Base-by-base conservation (phyloP, 768 basidiomycete genomes). In the Podaxis sp. region DNA sequence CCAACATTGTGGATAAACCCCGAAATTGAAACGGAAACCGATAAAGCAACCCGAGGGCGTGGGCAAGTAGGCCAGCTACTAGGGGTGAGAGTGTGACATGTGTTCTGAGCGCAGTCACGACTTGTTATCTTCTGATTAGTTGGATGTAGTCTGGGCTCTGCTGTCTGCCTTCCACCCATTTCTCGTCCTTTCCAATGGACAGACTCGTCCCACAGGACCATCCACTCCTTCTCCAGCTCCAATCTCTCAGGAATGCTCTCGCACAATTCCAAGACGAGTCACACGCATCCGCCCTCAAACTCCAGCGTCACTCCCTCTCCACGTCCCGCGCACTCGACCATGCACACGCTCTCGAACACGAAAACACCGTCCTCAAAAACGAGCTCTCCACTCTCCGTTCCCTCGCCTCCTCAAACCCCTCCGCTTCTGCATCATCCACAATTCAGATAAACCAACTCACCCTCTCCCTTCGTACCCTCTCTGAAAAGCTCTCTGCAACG, bases 401-500 rank as follows among this genome's bases (percentile, higher is more conserved):
- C 80, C 84, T 53, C 70, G 76, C 3, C 72, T 78, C 33, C 9
- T 33, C 33, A 33, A 6, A 74, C 69, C 24, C 68, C 66, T 4
- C 62, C 66, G 11, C 67, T 68, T 52, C 65, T 71, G 4, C 69
- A 73, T 52, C 72, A 72, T 38, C 74, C 8, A 68, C 68, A 12
- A 57, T 71, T 19, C 78, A 79, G 51, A 70, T 76, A 38, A 76
- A 78, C 61, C 75, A 93, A 62, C 80, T 93, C 57, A 86, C 89
- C 0, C 80, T 93, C 8, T 85, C 89, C 0, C 80, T 92, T 28
- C 82, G 90, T 6, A 83, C 82, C 22, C 77, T 90, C 36, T 87
- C 85, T 2, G 86, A 90, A 69, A 88, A 92, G 71, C 81, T 92
- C 19, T 77, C 81, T 0, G 69, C 82, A 9, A 85, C 88, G 0